A percentile compares a stretch with the other conserved stretches of the same genome.
Evolutionary conservation across 257 asterid genomes (phyloP).

Genomic region (Solanum piurae): DNA sequence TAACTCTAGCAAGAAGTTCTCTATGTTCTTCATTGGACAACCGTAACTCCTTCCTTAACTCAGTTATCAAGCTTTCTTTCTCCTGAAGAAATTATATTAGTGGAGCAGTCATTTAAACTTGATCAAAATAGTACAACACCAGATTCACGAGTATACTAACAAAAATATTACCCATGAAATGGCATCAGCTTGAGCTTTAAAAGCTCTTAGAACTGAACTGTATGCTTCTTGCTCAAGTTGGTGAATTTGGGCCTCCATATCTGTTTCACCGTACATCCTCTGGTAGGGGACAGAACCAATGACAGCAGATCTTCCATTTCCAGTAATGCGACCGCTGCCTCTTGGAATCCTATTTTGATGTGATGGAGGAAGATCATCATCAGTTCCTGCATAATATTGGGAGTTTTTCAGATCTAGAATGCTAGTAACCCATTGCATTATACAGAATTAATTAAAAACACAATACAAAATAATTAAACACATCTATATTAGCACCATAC

Average conservation of each 20-base stretch:
- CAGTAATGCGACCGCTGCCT: constrained; percentile 74
- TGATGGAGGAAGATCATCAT: constrained; percentile 91
- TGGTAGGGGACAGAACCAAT: constrained; percentile 48
- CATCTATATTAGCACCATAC: neutral
- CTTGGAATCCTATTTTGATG: constrained; percentile 86
- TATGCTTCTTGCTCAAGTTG: constrained; percentile 95
- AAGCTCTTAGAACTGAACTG: constrained; percentile 78
- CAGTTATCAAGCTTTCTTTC: constrained; percentile 85
- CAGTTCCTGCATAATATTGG: constrained; percentile 56
- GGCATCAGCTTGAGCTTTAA: constrained; percentile 94
- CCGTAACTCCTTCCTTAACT: constrained; percentile 83
- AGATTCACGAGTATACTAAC: constrained; percentile 8
- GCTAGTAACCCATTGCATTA: neutral
- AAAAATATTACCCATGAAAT: constrained; percentile 65
- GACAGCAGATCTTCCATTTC: constrained; percentile 71
- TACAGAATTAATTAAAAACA: neutral
- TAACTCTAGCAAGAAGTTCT: constrained; percentile 70
- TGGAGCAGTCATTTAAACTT: constrained; percentile 17
- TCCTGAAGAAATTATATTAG: constrained; percentile 51
- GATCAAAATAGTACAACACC: constrained; percentile 15
- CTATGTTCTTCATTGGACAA: constrained; percentile 88
- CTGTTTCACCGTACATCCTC: constrained; percentile 41
- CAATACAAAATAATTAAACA: neutral
- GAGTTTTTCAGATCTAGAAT: neutral
- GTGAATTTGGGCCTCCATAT: constrained; percentile 78